Evolutionary conservation across 805 yeast species (phyloP), one percentile per base, ranked within the genome.

Genomic region (Diddensiella caesifluorescens): DNA sequence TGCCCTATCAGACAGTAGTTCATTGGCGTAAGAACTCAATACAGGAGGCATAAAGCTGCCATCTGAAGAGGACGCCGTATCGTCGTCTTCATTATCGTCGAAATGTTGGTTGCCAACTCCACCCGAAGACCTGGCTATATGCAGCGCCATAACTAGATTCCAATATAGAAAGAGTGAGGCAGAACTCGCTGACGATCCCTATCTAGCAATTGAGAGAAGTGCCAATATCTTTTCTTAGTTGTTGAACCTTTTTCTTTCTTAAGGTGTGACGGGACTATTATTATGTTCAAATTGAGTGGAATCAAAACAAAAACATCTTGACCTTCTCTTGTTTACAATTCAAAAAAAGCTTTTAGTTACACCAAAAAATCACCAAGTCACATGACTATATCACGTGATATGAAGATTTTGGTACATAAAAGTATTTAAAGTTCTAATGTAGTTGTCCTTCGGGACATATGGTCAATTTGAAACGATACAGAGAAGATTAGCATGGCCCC

Each of bases 401-500:
- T 35, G 30, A 35, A 9, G 18, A 5, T 12, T 9, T 35, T 19
- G 22, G 38, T 12, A 35, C 15, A 22, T 13, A 35, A 5, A 7
- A 22, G 9, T 12, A 19, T 35, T 35, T 71, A 19, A 44, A 44
- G 19, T 35, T 44, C 22, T 15, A 18, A 34, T 22, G 33, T 21
- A 20, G 36, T 10, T 51, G 69, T 59, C 79, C 80, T 74, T 71
- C 76, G 80, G 85, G 88, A 80, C 90, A 81, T 80, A 82, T 87
- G 90, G 97, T 90, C 97, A 90, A 90, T 82, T 89, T 82, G 95
- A 89, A 90, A 83, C 95, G 88, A 90, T 90, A 90, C 98, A 90
- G 97, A 90, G 98, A 90, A 90, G 97, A 92, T 90, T 89, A 90
- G 97, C 97, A 92, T 94, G 95, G 96, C 96, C 97, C 97, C 96